Conservation (phyloP, 1,284 basidiomycete genomes). For the Marasmius fiardii region DNA sequence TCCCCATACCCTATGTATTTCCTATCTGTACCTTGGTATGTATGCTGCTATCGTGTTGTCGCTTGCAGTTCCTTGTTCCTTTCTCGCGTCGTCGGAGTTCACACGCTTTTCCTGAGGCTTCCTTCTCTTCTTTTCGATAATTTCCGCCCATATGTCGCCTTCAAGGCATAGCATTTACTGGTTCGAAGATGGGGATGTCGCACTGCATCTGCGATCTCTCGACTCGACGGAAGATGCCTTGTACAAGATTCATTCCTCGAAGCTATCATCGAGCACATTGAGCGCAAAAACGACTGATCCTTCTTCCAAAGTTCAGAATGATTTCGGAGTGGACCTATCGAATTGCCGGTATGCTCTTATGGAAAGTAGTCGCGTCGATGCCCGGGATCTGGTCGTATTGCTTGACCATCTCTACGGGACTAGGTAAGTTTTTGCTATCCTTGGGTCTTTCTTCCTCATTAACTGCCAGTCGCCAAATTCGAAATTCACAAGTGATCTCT, state of each 20-base stretch:
- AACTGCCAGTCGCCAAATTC: not conserved
- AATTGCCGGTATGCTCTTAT: conserved; percentile 6
- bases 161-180: conserved; percentile 8
- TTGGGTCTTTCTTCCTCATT: conserved; percentile 4
- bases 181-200: conserved; percentile 12
- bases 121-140: too few relatives aligned
- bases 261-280: not conserved
- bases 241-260: conserved; percentile 10
- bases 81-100: too few relatives aligned
- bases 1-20: too few relatives aligned
- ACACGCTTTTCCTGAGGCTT: too few relatives aligned
- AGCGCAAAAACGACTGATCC: not conserved
- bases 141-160: not conserved
- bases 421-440: conserved; percentile 38
- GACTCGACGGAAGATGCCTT: conserved; percentile 4
- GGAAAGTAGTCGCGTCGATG: conserved; percentile 4
- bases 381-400: conserved; percentile 47
- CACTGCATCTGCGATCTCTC: conserved; percentile 2
- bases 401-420: conserved; percentile 64
- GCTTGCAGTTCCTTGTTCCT: too few relatives aligned
- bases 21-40: too few relatives aligned
- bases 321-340: not conserved
- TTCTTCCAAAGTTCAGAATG: not conserved
- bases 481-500: conserved; percentile 6
- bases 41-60: too few relatives aligned